Conservation (phyloP, 169 alveolate species). For the Cystoisospora suis region DNA sequence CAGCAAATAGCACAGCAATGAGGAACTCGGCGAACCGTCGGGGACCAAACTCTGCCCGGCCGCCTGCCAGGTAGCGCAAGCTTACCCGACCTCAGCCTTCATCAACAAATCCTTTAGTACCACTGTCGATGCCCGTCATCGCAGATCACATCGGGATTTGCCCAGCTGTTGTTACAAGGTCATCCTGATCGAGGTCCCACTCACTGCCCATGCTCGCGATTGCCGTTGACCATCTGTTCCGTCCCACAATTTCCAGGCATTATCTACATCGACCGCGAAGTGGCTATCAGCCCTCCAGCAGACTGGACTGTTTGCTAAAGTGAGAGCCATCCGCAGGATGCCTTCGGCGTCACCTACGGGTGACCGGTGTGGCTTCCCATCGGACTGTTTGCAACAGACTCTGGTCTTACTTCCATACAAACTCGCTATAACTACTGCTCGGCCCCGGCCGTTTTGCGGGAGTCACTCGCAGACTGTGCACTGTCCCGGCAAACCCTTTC, state of each 20-base stretch:
- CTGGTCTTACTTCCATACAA: neutral
- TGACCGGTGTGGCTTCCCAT: neutral
- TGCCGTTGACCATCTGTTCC: neutral
- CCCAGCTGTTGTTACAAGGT: constrained; percentile 66
- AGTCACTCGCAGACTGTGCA: neutral
- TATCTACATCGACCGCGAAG: neutral
- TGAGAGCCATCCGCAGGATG: neutral
- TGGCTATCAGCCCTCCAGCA: neutral
- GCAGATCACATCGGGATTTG: constrained; percentile 66
- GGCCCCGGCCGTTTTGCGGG: neutral
- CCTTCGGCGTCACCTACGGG: neutral
- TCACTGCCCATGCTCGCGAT: constrained; percentile 39
- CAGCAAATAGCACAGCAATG: neutral
- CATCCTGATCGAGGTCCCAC: constrained; percentile 60
- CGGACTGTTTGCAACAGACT: neutral
- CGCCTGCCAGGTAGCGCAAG: neutral
- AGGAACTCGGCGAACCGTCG: neutral
- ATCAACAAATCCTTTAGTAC: constrained; percentile 71
- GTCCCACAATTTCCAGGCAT: neutral
- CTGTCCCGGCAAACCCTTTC: neutral
- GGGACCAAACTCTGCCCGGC: neutral
- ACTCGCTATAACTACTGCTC: neutral
- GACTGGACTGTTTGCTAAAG: neutral
- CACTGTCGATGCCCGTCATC: constrained; percentile 75
- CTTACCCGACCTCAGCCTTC: constrained; percentile 70